Conservation (phyloP, 176 grass and related monocot genomes). For the Avena insularis region DNA sequence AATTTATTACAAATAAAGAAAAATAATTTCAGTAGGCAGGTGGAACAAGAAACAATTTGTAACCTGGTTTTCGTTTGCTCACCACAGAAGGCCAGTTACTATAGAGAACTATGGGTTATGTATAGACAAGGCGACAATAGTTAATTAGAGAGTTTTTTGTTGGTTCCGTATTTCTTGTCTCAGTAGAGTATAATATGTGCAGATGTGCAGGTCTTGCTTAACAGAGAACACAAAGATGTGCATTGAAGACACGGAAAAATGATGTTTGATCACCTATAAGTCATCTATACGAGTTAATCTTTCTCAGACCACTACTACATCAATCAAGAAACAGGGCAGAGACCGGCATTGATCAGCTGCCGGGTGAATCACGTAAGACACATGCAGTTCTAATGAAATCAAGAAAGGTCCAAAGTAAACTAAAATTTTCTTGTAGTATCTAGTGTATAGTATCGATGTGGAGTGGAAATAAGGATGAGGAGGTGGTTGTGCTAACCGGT, state of each 20-base stretch:
- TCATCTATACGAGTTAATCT: background rate
- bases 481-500: too few species aligned
- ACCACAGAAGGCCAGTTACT: background rate
- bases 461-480: too few species aligned
- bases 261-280: background rate
- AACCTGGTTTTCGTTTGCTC: background rate
- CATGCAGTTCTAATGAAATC: slow-evolving; percentile 45
- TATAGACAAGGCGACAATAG: background rate
- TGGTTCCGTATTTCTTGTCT: background rate
- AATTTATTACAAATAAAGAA: background rate
- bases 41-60: background rate
- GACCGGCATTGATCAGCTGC: slow-evolving; percentile 66
- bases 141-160: background rate
- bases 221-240: background rate
- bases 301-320: background rate
- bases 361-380: slow-evolving; percentile 84
- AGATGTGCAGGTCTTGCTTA: background rate
- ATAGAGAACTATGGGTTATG: background rate
- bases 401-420: too few species aligned
- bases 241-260: background rate
- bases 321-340: slow-evolving; percentile 9
- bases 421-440: too few species aligned
- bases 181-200: background rate
- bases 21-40: background rate
- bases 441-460: too few species aligned